Evolutionary conservation across 208 protist genomes (phyloP), one percentile per base, ranked within the genome.

Genomic region (Leishmania tropica): DNA sequence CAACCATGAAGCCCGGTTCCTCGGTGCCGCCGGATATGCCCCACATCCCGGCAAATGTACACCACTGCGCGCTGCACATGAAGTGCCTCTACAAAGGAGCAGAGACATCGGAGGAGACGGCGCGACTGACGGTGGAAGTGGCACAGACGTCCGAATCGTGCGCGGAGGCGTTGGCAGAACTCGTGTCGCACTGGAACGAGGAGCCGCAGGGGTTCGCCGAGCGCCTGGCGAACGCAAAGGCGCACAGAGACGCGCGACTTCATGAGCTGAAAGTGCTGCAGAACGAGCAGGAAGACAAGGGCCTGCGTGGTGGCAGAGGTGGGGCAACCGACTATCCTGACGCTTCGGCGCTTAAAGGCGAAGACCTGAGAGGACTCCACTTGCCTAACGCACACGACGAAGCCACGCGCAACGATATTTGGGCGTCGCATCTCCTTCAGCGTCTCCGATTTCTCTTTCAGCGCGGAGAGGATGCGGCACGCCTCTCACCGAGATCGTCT

Each of bases 361-460:
- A 78, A 5, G 83, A 85, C 45, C 48, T 85, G 72, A 42, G 58
- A 17, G 83, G 83, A 10, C 74, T 85, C 68, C 78, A 51, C 40
- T 48, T 85, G 28, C 83, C 83, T 4, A 45, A 62, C 37, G 48
- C 13, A 35, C 48, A 64, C 17, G 74, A 65, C 45, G 74, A 85
- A 60, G 58, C 70, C 13, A 60, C 73, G 45, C 78, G 72, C 13
- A 79, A 85, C 64, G 35, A 24, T 5, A 7, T 82, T 13, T 79
- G 51, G 72, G 40, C 37, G 19, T 79, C 83, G 19, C 56, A 85
- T 67, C 64, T 82, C 1, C 83, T 85, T 45, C 83, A 82, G 17
- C 83, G 83, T 31, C 7, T 85, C 40, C 83, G 83, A 2, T 85
- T 85, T 54, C 74, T 85, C 7, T 85, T 85, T 78, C 83, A 85